Evolutionary conservation across 1,284 basidiomycete species (phyloP).

Genomic region (Leccinum glutinopallens): DNA sequence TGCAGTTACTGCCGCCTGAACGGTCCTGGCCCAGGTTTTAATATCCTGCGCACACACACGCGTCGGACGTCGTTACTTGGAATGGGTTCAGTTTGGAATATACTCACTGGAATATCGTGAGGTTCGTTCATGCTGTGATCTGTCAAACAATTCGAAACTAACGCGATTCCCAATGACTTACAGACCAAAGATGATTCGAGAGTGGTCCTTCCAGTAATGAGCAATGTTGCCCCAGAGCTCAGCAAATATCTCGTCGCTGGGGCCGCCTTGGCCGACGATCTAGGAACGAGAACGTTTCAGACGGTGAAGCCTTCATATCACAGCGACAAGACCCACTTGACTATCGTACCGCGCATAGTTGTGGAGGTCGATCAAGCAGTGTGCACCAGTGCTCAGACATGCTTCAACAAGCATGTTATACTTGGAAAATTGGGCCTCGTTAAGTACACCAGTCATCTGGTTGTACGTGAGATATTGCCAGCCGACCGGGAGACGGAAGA

Average conservation of each 20-base stretch:
- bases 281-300: constrained; percentile 19
- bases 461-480: constrained; percentile 52
- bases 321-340: constrained; percentile 32
- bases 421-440: constrained; percentile 47
- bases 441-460: constrained; percentile 45
- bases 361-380: constrained; percentile 60
- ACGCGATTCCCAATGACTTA: constrained; percentile 27
- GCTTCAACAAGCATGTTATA: constrained; percentile 57
- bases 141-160: constrained; percentile 8
- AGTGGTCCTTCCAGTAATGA: constrained; percentile 49
- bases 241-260: constrained; percentile 57
- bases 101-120: constrained; percentile 42
- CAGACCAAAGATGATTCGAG: constrained; percentile 58
- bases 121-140: constrained; percentile 55
- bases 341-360: constrained; percentile 59
- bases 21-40: constrained; percentile 36
- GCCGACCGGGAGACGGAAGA: constrained; percentile 49
- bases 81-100: constrained; percentile 38
- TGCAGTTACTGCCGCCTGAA: constrained; percentile 57
- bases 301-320: neutral
- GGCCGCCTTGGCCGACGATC: constrained; percentile 65
- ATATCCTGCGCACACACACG: constrained; percentile 36
- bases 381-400: constrained; percentile 43
- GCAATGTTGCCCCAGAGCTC: constrained; percentile 56
- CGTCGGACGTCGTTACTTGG: constrained; percentile 35